These are phyloP conservation scores for Calocybe gangraenosa DNA, from an alignment of 768 basidiomycete genomes.

Conservation along the genomic window DNA sequence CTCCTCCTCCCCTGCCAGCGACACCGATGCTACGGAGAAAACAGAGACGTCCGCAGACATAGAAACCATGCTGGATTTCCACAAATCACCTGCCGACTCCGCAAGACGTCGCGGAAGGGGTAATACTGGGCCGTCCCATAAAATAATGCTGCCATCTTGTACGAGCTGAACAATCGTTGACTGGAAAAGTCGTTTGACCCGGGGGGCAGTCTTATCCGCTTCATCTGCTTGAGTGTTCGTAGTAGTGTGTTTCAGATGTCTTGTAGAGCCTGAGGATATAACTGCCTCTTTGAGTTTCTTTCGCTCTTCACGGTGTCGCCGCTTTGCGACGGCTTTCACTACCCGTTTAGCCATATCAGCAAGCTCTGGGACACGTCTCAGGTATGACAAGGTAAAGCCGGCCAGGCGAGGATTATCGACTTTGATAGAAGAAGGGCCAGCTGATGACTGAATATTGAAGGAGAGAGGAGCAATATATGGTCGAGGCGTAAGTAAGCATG, in stretches of 20 bases:
- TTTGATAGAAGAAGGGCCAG: slow-evolving; percentile 1
- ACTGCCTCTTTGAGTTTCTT: slow-evolving; percentile 34
- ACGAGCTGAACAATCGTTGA: slow-evolving; percentile 62
- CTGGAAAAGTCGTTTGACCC: slow-evolving; percentile 66
- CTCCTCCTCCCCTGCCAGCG: slow-evolving; percentile 22
- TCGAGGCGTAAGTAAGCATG: slow-evolving; percentile 22
- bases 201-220: slow-evolving; percentile 28
- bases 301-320: slow-evolving; percentile 45
- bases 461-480: slow-evolving; percentile 13
- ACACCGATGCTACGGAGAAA: slow-evolving; percentile 20
- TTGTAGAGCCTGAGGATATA: neutral
- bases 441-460: neutral
- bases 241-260: slow-evolving; percentile 2
- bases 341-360: slow-evolving; percentile 60
- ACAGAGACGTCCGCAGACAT: slow-evolving; percentile 27
- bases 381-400: slow-evolving; percentile 70
- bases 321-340: slow-evolving; percentile 54
- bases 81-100: slow-evolving; percentile 34
- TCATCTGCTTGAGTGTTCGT: slow-evolving; percentile 6
- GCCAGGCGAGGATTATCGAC: slow-evolving; percentile 13
- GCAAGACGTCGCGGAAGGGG: slow-evolving; percentile 10
- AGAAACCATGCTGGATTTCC: slow-evolving; percentile 39
- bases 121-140: slow-evolving; percentile 65
- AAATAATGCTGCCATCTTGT: slow-evolving; percentile 68
- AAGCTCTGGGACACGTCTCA: slow-evolving; percentile 75